phyloP scores from a whole-genome alignment of 805 yeast species.

The Wickerhamomyces silvicola region DNA sequence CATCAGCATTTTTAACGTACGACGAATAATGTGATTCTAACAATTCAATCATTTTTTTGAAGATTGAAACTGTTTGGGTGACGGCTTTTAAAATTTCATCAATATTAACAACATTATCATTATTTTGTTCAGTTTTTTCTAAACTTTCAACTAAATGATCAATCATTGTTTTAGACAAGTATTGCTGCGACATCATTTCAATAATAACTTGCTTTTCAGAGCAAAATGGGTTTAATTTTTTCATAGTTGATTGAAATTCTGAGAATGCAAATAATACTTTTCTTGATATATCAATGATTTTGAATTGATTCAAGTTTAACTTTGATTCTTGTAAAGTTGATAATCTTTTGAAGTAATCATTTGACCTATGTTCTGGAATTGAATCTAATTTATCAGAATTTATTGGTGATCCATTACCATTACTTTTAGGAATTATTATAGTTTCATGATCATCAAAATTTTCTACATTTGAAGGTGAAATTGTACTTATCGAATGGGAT shows the following conservation, averaged over 20 bases:
- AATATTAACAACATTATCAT: slow-evolving; percentile 19
- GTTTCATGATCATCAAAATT: slow-evolving; percentile 1
- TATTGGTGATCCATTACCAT: too few relatives aligned
- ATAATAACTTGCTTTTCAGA: slow-evolving; percentile 47
- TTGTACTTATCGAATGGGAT: slow-evolving; percentile 12
- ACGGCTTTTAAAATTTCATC: slow-evolving; percentile 32
- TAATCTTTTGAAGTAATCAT: slow-evolving; percentile 59
- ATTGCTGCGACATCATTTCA: slow-evolving; percentile 45
- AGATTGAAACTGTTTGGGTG: slow-evolving; percentile 35
- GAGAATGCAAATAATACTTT: slow-evolving; percentile 57
- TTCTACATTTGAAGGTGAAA: neutral
- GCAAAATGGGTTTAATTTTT: slow-evolving; percentile 53
- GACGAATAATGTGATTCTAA: slow-evolving; percentile 41
- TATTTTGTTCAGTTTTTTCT: slow-evolving; percentile 42
- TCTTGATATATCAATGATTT: slow-evolving; percentile 42
- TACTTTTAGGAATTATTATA: too few relatives aligned
- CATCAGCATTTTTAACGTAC: slow-evolving; percentile 52
- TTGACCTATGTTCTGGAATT: slow-evolving; percentile 40
- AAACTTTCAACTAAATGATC: slow-evolving; percentile 52
- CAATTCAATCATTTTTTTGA: slow-evolving; percentile 43
- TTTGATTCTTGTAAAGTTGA: slow-evolving; percentile 55
- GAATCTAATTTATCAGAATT: slow-evolving; percentile 8
- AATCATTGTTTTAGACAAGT: slow-evolving; percentile 46
- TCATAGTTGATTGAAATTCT: slow-evolving; percentile 55
- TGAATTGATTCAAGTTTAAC: slow-evolving; percentile 11